Evolutionary conservation across 1,284 basidiomycete genomes (phyloP).

Genomic region (Agaricales sp.): DNA sequence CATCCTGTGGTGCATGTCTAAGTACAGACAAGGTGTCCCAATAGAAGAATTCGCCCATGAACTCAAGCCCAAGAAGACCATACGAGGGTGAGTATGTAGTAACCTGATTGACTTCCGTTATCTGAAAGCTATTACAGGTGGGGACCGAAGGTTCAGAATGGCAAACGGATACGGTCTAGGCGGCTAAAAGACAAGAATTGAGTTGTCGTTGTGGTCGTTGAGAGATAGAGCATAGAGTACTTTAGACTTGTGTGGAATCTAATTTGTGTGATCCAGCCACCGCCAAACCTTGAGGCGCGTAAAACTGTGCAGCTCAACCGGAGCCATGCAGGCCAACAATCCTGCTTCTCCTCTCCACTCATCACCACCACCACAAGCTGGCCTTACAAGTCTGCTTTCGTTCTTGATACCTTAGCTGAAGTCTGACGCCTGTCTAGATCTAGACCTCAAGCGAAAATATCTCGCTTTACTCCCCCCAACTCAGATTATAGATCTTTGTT

Average conservation of each 20-base stretch:
- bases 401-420: not conserved
- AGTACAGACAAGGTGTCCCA: constrained; percentile 50
- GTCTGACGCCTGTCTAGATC: not conserved
- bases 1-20: constrained; percentile 76
- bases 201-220: not conserved
- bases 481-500: constrained; percentile 67
- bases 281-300: not conserved
- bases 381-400: not conserved
- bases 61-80: constrained; percentile 56
- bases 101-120: not conserved
- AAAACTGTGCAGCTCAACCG: constrained; percentile 1
- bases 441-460: constrained; percentile 59
- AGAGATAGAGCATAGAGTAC: not conserved
- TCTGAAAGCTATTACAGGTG: constrained; percentile 22
- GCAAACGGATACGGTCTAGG: constrained; percentile 62
- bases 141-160: constrained; percentile 64
- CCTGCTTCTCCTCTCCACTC: not conserved
- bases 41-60: constrained; percentile 55
- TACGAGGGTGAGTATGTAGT: constrained; percentile 51
- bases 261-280: not conserved
- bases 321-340: not conserved
- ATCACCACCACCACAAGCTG: not conserved
- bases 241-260: not conserved
- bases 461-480: constrained; percentile 50
- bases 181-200: constrained; percentile 21